Conservation (phyloP, 225 moss, liverwort and hornwort species). For the Polytrichum formosum region DNA sequence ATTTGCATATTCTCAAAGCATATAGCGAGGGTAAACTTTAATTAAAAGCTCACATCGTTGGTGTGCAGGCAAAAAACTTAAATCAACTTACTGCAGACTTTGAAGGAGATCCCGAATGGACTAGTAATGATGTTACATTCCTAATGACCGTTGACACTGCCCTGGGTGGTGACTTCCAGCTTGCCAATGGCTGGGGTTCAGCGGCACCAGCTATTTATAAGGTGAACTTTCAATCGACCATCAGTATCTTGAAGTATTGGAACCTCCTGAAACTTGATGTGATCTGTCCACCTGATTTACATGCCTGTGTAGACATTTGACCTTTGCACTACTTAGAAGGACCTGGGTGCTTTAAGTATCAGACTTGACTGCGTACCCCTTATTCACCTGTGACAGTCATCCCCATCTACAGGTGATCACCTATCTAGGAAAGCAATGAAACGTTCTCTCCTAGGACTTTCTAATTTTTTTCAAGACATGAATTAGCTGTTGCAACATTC, state of each 20-base stretch:
- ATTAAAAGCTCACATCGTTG: background rate
- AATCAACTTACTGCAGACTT: constrained; percentile 42
- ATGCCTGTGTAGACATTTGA: background rate
- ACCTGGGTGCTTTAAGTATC: no score
- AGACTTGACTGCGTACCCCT: no score
- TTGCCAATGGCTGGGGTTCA: constrained; percentile 48
- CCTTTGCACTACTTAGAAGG: background rate
- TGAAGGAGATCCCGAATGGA: constrained; percentile 34
- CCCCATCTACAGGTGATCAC: no score
- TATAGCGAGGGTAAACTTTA: no score
- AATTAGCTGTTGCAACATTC: no score
- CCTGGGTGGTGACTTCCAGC: constrained; percentile 55
- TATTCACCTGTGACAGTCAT: no score
- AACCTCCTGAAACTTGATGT: background rate
- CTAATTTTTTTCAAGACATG: no score
- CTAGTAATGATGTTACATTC: constrained; percentile 37
- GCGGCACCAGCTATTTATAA: constrained; percentile 28
- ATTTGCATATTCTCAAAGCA: no score
- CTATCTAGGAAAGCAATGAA: no score
- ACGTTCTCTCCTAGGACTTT: no score
- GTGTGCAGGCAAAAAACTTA: constrained; percentile 38
- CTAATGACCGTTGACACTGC: constrained; percentile 40
- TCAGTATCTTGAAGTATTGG: background rate
- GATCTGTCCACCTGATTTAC: background rate
- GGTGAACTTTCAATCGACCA: constrained; percentile 10